phyloP scores from a whole-genome alignment of 1,284 basidiomycete species.

The Mycena citricolor region DNA sequence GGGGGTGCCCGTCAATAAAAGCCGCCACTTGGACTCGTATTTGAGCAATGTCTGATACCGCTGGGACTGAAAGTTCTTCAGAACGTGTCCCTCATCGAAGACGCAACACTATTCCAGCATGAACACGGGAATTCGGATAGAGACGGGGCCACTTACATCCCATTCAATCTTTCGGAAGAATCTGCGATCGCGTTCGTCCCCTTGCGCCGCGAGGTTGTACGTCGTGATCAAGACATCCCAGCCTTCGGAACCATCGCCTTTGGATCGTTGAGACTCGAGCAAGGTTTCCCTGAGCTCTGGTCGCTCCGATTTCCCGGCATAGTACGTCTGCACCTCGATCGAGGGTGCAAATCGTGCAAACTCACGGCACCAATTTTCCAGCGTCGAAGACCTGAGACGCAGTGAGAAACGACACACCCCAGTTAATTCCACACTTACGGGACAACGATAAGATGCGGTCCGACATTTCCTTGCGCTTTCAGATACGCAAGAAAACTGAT shows the following conservation, averaged over 20 bases:
- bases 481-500: conserved; percentile 94
- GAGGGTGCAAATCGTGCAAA: conserved; percentile 88
- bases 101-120: conserved; percentile 70
- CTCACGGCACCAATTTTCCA: conserved; percentile 99
- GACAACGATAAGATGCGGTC: conserved; percentile 93
- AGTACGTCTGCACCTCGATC: conserved; percentile 90
- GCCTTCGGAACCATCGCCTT: conserved; percentile 49
- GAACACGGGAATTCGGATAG: conserved; percentile 1
- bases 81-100: conserved; percentile 93
- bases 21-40: conserved; percentile 85
- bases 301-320: conserved; percentile 91
- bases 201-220: conserved; percentile 92
- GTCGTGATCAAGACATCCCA: conserved; percentile 97
- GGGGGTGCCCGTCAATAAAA: conserved; percentile 95
- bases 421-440: conserved; percentile 62
- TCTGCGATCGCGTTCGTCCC: conserved; percentile 83
- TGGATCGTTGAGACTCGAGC: conserved; percentile 51
- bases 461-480: conserved; percentile 73
- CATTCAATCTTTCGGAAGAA: conserved; percentile 93
- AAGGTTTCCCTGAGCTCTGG: conserved; percentile 71
- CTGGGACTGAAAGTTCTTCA: conserved; percentile 97
- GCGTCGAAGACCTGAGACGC: conserved; percentile 77
- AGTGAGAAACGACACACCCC: conserved; percentile 31
- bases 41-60: conserved; percentile 89
- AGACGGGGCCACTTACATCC: conserved; percentile 59